Conservation (phyloP, 345 rosid species). For the Hirschfeldia incana region DNA sequence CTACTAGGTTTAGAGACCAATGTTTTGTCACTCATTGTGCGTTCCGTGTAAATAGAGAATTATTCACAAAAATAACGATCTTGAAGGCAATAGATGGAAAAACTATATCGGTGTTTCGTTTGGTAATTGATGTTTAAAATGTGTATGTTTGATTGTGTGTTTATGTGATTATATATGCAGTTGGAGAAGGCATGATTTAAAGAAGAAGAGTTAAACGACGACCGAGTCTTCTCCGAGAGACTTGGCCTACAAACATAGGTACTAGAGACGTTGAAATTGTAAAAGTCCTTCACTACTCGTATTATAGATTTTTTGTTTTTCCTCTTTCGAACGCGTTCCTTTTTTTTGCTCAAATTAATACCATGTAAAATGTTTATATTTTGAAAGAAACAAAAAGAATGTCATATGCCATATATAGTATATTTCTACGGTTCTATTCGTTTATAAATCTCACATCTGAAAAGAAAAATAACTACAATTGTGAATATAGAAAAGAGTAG, state of each 20-base stretch:
- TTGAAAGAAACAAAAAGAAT: not conserved
- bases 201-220: not conserved
- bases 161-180: not conserved
- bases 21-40: not conserved
- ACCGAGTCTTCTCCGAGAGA: slow-evolving; percentile 24
- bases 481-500: too few relatives aligned
- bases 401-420: not conserved
- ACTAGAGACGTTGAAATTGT: slow-evolving; percentile 3
- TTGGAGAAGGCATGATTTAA: not conserved
- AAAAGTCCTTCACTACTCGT: slow-evolving; percentile 8
- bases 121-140: not conserved
- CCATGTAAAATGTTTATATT: not conserved
- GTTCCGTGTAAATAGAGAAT: not conserved
- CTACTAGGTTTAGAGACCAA: slow-evolving; percentile 1
- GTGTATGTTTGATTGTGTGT: not conserved
- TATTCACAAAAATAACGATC: slow-evolving; percentile 1
- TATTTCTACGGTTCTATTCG: too few relatives aligned
- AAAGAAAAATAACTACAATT: too few relatives aligned
- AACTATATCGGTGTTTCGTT: not conserved
- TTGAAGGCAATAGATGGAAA: slow-evolving; percentile 1
- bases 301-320: not conserved
- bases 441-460: too few relatives aligned
- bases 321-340: not conserved
- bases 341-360: not conserved
- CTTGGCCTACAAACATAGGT: slow-evolving; percentile 13